These are phyloP conservation scores for Biscogniauxia mediterranea DNA, from an alignment of 2,329 filamentous ascomycete species.

Conservation along the genomic window DNA sequence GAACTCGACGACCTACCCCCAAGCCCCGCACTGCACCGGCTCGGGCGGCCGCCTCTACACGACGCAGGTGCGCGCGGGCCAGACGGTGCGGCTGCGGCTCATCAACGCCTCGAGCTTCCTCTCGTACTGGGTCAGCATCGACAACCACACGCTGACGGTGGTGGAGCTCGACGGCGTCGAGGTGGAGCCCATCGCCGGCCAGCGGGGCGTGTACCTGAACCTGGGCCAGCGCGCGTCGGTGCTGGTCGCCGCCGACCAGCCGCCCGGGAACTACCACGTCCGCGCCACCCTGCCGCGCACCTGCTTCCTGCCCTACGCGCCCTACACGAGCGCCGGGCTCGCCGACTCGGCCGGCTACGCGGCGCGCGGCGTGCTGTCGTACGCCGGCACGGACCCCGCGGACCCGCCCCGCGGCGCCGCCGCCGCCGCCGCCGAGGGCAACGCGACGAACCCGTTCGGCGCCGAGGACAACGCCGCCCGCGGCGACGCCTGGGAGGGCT, in stretches of 20 bases:
- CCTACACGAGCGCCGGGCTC: slow-evolving; percentile 32
- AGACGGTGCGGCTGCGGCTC: slow-evolving; percentile 35
- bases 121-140: slow-evolving; percentile 39
- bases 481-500: slow-evolving; percentile 34
- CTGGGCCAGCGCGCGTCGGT: slow-evolving; percentile 40
- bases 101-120: slow-evolving; percentile 41
- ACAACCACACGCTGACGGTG: slow-evolving; percentile 37
- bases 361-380: slow-evolving; percentile 32
- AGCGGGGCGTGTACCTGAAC: slow-evolving; percentile 38
- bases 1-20: slow-evolving; percentile 28
- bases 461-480: slow-evolving; percentile 29
- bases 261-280: slow-evolving; percentile 34
- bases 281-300: slow-evolving; percentile 35
- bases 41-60: slow-evolving; percentile 33
- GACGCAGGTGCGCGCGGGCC: slow-evolving; percentile 30
- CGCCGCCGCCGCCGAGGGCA: slow-evolving; percentile 19
- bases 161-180: slow-evolving; percentile 42
- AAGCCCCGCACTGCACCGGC: slow-evolving; percentile 21
- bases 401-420: slow-evolving; percentile 7
- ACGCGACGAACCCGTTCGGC: slow-evolving; percentile 32
- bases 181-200: slow-evolving; percentile 32
- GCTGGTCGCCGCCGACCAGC: slow-evolving; percentile 34
- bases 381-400: slow-evolving; percentile 21
- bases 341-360: slow-evolving; percentile 26
- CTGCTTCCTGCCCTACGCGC: slow-evolving; percentile 36